These are phyloP conservation scores for Jaltomata sinuosa DNA, from an alignment of 257 asterid genomes.

Conservation along the genomic window DNA sequence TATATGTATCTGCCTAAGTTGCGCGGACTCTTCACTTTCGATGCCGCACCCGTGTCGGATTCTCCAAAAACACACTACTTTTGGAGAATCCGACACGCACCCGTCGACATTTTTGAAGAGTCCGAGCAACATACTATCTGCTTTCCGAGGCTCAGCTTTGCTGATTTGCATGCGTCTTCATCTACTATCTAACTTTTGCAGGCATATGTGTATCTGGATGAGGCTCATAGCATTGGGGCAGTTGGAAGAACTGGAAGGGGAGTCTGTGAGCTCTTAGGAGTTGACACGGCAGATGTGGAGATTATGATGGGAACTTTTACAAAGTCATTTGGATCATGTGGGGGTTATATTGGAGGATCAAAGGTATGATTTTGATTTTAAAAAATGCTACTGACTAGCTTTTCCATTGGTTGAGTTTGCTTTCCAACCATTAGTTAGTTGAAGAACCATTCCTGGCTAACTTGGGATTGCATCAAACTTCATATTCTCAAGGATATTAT, in stretches of 20 bases:
- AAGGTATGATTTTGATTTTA: conserved; percentile 36
- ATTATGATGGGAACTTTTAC: conserved; percentile 99
- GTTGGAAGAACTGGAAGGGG: conserved; percentile 91
- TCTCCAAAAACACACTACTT: too few relatives aligned
- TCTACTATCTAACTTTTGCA: conserved; percentile 10
- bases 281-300: conserved; percentile 89
- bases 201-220: conserved; percentile 89
- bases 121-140: too few relatives aligned
- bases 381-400: background rate
- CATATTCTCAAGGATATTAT: background rate
- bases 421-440: background rate
- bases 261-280: conserved; percentile 95
- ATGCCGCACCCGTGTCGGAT: too few relatives aligned
- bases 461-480: background rate
- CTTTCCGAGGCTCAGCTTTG: background rate
- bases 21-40: too few relatives aligned
- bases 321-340: conserved; percentile 96
- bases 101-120: too few relatives aligned
- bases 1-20: background rate
- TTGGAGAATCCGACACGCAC: too few relatives aligned
- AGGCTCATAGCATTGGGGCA: conserved; percentile 99
- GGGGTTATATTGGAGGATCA: conserved; percentile 93
- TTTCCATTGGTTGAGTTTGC: background rate
- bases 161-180: background rate
- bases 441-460: background rate